phyloP scores from a whole-genome alignment of 2,329 filamentous ascomycete species.

The Esteya vermicola region DNA sequence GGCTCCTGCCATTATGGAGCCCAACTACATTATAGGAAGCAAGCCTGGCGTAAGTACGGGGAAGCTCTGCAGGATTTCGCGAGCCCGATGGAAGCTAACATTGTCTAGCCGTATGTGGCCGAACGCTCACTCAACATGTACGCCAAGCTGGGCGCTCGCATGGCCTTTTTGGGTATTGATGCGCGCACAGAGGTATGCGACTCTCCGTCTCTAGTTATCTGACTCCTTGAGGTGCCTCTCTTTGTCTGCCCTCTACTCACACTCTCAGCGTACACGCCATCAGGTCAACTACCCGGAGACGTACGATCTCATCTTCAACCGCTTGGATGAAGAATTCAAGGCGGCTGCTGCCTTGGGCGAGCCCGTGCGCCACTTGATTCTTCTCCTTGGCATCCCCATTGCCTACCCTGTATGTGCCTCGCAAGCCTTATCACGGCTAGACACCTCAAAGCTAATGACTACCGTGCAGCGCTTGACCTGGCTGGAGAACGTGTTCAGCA shows the following conservation, averaged over 20 bases:
- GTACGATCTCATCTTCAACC: conserved; percentile 69
- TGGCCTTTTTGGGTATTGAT: conserved; percentile 80
- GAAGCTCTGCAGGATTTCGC: no score
- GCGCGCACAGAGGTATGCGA: conserved; percentile 62
- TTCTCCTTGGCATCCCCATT: conserved; percentile 77
- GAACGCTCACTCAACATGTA: conserved; percentile 81
- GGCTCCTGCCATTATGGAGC: conserved; percentile 36
- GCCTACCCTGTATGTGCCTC: conserved; percentile 67
- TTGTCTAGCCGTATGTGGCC: conserved; percentile 68
- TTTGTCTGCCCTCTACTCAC: no score
- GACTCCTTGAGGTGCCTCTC: neutral
- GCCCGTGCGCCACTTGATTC: conserved; percentile 76
- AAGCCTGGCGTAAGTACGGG: conserved; percentile 49
- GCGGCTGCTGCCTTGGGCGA: conserved; percentile 52
- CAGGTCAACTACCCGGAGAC: conserved; percentile 92
- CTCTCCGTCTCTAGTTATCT: neutral
- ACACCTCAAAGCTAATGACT: no score
- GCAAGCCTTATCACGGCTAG: no score
- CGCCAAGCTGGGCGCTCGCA: conserved; percentile 64
- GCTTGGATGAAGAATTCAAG: conserved; percentile 55
- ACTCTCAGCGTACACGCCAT: conserved; percentile 71
- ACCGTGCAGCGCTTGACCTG: conserved; percentile 64
- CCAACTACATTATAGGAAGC: conserved; percentile 66
- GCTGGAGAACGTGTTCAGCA: conserved; percentile 84
- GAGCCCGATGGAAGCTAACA: no score